Conservation (phyloP, 1,284 basidiomycete species). For the Tilletiaria anomala region DNA sequence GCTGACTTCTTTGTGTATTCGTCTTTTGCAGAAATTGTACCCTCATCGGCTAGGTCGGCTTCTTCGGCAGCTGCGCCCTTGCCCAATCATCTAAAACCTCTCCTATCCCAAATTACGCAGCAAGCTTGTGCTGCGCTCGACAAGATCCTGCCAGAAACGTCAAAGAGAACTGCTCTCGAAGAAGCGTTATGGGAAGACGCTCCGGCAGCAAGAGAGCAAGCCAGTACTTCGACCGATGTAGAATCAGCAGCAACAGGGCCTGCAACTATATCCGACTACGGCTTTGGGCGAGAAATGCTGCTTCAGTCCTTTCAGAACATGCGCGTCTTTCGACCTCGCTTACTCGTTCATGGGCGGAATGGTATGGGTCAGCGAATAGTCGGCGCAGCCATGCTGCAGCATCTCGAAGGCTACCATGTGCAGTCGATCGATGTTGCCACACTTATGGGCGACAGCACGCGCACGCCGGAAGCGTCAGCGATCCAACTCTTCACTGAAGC, state of each 20-base stretch:
- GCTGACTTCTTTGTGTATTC: too few relatives aligned
- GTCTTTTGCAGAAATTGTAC: slow-evolving; percentile 49
- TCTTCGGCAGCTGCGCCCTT: slow-evolving; percentile 70
- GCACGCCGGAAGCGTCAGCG: slow-evolving; percentile 77
- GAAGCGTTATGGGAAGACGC: slow-evolving; percentile 62
- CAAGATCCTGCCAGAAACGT: slow-evolving; percentile 39
- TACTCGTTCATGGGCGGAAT: slow-evolving; percentile 63
- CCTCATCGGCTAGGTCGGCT: slow-evolving; percentile 81
- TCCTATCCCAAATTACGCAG: slow-evolving; percentile 58
- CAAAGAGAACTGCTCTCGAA: slow-evolving; percentile 51
- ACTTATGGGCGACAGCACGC: slow-evolving; percentile 72
- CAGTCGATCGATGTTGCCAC: slow-evolving; percentile 83
- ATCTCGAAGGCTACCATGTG: slow-evolving; percentile 87
- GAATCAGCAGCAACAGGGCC: not conserved
- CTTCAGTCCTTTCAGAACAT: slow-evolving; percentile 71
- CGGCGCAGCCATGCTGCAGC: slow-evolving; percentile 77
- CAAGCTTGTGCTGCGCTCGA: slow-evolving; percentile 55
- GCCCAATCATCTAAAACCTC: slow-evolving; percentile 67
- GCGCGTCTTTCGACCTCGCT: slow-evolving; percentile 74
- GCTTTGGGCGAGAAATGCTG: slow-evolving; percentile 32
- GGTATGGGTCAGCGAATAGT: slow-evolving; percentile 86
- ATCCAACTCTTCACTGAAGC: slow-evolving; percentile 96
- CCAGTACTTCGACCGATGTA: slow-evolving; percentile 2
- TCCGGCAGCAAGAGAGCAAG: slow-evolving; percentile 49
- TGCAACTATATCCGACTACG: slow-evolving; percentile 14